Evolutionary conservation across 495 filamentous ascomycete species (phyloP).

Genomic region (Aspergillus saccharolyticus): DNA sequence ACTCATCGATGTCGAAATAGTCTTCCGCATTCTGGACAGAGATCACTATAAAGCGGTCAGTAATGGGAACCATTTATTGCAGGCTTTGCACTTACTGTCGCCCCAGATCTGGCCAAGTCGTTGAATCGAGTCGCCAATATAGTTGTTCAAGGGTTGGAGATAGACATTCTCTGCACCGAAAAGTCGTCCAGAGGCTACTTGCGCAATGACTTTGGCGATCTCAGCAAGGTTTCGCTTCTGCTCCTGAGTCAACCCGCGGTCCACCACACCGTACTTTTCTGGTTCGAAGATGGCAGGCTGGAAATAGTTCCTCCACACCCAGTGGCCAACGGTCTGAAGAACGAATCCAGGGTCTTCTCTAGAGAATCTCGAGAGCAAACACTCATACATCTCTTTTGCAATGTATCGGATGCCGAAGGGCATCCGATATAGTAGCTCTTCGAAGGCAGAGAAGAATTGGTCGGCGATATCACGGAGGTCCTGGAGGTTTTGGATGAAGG

Average conservation of each 20-base stretch:
- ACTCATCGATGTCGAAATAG: slow-evolving; percentile 97
- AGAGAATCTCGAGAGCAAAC: slow-evolving; percentile 67
- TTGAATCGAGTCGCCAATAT: slow-evolving; percentile 79
- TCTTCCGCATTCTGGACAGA: slow-evolving; percentile 78
- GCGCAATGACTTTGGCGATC: slow-evolving; percentile 84
- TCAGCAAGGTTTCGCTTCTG: slow-evolving; percentile 91
- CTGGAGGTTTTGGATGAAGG: slow-evolving; percentile 88
- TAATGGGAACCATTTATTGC: neutral
- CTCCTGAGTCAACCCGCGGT: slow-evolving; percentile 78
- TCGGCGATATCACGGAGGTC: slow-evolving; percentile 91
- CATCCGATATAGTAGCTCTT: slow-evolving; percentile 80
- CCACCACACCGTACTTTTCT: slow-evolving; percentile 83
- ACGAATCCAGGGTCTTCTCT: slow-evolving; percentile 72
- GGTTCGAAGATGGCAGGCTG: slow-evolving; percentile 82
- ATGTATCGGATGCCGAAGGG: slow-evolving; percentile 91
- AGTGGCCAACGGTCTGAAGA: slow-evolving; percentile 79
- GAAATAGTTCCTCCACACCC: slow-evolving; percentile 91
- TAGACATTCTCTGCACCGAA: slow-evolving; percentile 95
- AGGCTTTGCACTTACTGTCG: slow-evolving; percentile 42
- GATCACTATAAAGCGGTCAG: slow-evolving; percentile 55
- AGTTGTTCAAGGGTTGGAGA: slow-evolving; percentile 87
- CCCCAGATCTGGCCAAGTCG: slow-evolving; percentile 72
- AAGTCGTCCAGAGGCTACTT: slow-evolving; percentile 75
- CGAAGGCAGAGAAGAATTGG: slow-evolving; percentile 74
- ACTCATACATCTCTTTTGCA: slow-evolving; percentile 78